Percentiles rank a stretch among this genome's conserved stretches.
phyloP scores from a whole-genome alignment of 2,329 filamentous ascomycete species.

The Colletotrichum musicola region DNA sequence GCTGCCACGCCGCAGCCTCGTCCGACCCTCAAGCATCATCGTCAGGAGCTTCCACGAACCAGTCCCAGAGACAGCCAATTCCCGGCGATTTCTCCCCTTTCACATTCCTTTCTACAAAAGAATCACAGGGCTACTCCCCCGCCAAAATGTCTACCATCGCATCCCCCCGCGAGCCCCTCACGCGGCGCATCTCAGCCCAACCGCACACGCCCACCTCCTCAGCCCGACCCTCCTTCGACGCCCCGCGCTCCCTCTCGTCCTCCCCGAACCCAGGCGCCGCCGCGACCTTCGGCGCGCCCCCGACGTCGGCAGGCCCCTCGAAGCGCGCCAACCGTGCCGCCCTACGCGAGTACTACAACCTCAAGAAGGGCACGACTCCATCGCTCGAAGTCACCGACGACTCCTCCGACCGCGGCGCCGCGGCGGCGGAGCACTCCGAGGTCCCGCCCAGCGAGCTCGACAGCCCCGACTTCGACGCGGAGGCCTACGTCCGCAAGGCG shows the following conservation, averaged over 20 bases:
- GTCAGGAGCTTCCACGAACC: conserved; percentile 11
- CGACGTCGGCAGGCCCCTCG: conserved; percentile 47
- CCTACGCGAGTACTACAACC: conserved; percentile 94
- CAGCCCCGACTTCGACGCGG: conserved; percentile 76
- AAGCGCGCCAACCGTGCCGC: conserved; percentile 82
- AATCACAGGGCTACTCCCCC: too few relatives aligned
- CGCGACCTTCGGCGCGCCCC: conserved; percentile 43
- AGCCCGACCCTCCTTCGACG: conserved; percentile 79
- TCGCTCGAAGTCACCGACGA: conserved; percentile 58
- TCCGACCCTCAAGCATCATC: background rate
- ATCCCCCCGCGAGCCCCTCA: conserved; percentile 70
- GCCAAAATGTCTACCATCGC: conserved; percentile 73
- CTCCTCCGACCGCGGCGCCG: conserved; percentile 45
- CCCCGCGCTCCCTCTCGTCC: conserved; percentile 68
- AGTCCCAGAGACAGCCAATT: background rate
- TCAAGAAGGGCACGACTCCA: conserved; percentile 64
- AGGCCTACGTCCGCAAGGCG: conserved; percentile 74
- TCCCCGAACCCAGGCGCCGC: conserved; percentile 62
- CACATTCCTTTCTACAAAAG: accelerated
- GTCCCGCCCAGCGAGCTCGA: conserved; percentile 81
- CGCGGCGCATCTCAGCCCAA: conserved; percentile 67
- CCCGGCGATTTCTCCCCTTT: background rate
- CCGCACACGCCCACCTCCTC: conserved; percentile 78
- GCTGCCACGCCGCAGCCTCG: conserved; percentile 9
- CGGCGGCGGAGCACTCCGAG: conserved; percentile 58